phyloP scores from a whole-genome alignment of 345 rosid genomes.

The Euphorbia lathyris region DNA sequence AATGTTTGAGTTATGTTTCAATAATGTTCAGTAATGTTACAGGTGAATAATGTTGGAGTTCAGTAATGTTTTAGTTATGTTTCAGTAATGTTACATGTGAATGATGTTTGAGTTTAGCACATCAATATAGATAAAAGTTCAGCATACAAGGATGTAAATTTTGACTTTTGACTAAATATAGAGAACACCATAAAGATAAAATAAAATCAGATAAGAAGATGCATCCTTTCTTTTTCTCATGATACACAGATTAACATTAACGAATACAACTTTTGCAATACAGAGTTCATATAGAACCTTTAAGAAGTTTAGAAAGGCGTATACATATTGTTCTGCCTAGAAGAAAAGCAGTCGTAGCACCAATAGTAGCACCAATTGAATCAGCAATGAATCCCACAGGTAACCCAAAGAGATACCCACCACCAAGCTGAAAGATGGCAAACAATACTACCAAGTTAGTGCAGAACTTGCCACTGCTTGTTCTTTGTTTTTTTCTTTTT shows the following conservation, averaged over 20 bases:
- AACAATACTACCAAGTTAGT: conserved; percentile 10
- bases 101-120: no score
- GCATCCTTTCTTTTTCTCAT: background rate
- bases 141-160: no score
- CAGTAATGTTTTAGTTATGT: no score
- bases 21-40: no score
- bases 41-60: no score
- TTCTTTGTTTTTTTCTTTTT: background rate
- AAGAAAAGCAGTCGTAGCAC: conserved; percentile 93
- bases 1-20: no score
- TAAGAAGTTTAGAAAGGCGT: background rate
- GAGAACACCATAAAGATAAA: no score
- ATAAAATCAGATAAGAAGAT: background rate
- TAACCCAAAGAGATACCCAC: conserved; percentile 95
- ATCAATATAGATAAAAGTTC: no score
- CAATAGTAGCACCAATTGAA: conserved; percentile 89
- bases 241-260: background rate
- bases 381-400: conserved; percentile 92
- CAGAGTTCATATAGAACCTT: background rate
- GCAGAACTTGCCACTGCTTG: background rate
- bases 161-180: no score
- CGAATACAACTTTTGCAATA: no score
- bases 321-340: conserved; percentile 75
- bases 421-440: conserved; percentile 74
- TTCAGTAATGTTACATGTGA: no score